phyloP scores from a whole-genome alignment of 176 grass and related monocot species.

The Poa annua region DNA sequence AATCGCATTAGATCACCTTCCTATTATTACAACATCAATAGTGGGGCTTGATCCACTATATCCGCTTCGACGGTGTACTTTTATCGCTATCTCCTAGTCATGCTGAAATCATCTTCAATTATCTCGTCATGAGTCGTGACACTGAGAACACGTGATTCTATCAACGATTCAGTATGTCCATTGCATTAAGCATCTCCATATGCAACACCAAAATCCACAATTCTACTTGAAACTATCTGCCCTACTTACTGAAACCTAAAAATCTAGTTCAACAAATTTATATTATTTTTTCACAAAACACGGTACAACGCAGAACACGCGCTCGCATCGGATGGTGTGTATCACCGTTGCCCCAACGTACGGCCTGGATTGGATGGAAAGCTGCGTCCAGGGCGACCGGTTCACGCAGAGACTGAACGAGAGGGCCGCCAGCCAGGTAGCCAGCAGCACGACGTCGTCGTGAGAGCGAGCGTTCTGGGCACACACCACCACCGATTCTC shows the following conservation, averaged over 20 bases:
- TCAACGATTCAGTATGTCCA: not conserved
- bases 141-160: not conserved
- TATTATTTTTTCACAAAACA: not conserved
- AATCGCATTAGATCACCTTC: too few relatives aligned
- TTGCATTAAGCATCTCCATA: not conserved
- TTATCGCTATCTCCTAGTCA: too few relatives aligned
- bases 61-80: too few relatives aligned
- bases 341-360: not conserved
- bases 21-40: too few relatives aligned
- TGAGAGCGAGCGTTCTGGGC: not conserved
- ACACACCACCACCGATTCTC: constrained; percentile 1
- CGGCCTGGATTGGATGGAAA: not conserved
- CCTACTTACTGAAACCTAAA: not conserved
- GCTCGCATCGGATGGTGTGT: not conserved
- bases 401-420: not conserved
- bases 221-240: not conserved
- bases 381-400: not conserved
- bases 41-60: too few relatives aligned
- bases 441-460: not conserved
- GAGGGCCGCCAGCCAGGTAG: not conserved
- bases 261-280: not conserved
- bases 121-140: too few relatives aligned
- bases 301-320: too few relatives aligned
- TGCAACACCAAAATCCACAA: not conserved
- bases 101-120: too few relatives aligned